A percentile compares a stretch with the other conserved stretches of the same genome.
phyloP scores from a whole-genome alignment of 306 rosid species.

The Gastrolobium bilobum region DNA sequence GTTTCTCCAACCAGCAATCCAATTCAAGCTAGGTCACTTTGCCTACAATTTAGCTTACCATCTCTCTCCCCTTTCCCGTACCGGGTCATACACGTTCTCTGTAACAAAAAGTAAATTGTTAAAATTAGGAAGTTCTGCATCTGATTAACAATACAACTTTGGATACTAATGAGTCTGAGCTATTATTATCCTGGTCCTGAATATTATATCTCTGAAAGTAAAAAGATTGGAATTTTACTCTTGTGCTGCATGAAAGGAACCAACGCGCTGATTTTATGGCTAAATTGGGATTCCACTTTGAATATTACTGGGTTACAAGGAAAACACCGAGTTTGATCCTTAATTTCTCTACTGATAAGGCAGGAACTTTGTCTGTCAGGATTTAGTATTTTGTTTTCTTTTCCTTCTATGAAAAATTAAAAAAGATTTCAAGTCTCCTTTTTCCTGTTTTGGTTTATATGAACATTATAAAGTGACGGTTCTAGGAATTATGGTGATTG shows the following conservation, averaged over 20 bases:
- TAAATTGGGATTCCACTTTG: not conserved
- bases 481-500: not conserved
- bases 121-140: slow-evolving; percentile 12
- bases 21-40: no score
- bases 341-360: not conserved
- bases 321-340: not conserved
- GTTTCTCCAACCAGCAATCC: no score
- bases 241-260: slow-evolving; percentile 3
- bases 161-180: not conserved
- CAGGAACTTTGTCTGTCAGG: not conserved
- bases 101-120: not conserved
- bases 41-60: no score
- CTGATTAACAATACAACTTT: not conserved
- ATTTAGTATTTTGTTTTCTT: not conserved
- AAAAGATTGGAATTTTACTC: not conserved
- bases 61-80: no score
- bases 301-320: no score
- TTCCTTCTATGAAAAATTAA: slow-evolving; percentile 10
- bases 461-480: not conserved
- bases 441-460: not conserved
- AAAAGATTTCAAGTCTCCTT: not conserved
- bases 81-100: not conserved
- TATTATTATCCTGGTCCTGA: not conserved
- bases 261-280: not conserved
- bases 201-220: not conserved